Evolutionary conservation across 176 grass and related monocot species (phyloP), one percentile per base, ranked within the genome.

Genomic region (Oryza officinalis): DNA sequence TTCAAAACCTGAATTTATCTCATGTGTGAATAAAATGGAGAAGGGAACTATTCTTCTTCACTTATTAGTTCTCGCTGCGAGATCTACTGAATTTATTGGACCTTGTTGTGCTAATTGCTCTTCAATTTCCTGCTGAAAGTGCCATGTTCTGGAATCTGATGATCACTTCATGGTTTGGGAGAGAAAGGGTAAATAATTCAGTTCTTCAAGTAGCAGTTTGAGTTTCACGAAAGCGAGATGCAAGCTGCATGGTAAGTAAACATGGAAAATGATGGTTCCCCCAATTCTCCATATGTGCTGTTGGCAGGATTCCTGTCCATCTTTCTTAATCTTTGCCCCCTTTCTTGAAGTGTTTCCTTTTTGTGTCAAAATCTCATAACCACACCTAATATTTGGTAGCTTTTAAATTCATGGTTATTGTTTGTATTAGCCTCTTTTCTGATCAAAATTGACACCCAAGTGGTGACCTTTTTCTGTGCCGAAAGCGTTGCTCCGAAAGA

Each of bases 1-100:
- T 68, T 33, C 22, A 59, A 59, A 81, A 83, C 14, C 37, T 49
- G 8, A 82, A 81, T 63, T 74, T 74, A 5, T 50, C 22, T 50
- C 22, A 15, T 86, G 31, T 86, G 79, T 90, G 74, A 86, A 90
- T 85, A 81, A 78, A 83, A 13, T 73, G 78, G 27, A 72, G 44
- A 89, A 89, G 83, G 14, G 22, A 79, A 57, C 52, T 57, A 22
- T 82, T 82, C 88, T 61, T 90, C 72, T 78, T 82, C 72, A 60
- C 1, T 60, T 59, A 26, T 30, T 66, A 26, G 0, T 45, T 85
- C 5, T 6, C 32, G 33, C 43, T 20, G 66, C 8, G 18, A 22
- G 20, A 40, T 4, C 5, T 50, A 11, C 40, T 10, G 40, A 13
- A 45, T 38, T 4, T 49, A 9, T 10, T 40, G 38, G 3, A 44